These are phyloP conservation scores for Darksidea phi DNA, from an alignment of 495 filamentous ascomycete genomes.

Conservation along the genomic window DNA sequence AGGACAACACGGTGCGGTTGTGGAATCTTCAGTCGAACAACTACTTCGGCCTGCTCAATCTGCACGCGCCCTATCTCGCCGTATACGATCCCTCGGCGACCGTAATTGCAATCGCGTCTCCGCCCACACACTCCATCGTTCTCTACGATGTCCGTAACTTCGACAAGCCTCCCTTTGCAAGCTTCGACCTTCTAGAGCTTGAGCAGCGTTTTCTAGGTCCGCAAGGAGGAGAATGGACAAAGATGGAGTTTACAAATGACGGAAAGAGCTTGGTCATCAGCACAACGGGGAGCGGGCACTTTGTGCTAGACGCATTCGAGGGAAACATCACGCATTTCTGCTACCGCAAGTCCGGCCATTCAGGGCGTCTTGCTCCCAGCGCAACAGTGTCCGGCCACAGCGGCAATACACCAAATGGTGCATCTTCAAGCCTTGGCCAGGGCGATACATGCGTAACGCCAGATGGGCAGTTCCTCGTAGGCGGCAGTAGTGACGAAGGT, in stretches of 20 bases:
- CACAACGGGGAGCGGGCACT: conserved; percentile 78
- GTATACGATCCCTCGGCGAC: conserved; percentile 86
- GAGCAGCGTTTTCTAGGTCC: conserved; percentile 55
- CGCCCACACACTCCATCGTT: conserved; percentile 70
- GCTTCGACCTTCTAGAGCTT: conserved; percentile 69
- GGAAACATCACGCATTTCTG: conserved; percentile 68
- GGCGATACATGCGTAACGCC: conserved; percentile 87
- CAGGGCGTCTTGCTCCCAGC: conserved; percentile 51
- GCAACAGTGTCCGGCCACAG: conserved; percentile 44
- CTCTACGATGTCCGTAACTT: conserved; percentile 93
- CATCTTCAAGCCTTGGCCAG: conserved; percentile 48
- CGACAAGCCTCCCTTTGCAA: conserved; percentile 83
- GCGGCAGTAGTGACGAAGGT: conserved; percentile 64
- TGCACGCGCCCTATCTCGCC: conserved; percentile 74
- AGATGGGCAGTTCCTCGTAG: conserved; percentile 82
- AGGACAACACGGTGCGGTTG: conserved; percentile 82
- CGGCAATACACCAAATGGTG: conserved; percentile 37
- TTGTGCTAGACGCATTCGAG: conserved; percentile 84
- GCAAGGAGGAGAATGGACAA: conserved; percentile 67
- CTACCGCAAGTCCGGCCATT: conserved; percentile 46
- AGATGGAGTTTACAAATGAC: conserved; percentile 91
- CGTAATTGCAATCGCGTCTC: conserved; percentile 86
- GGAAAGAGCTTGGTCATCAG: conserved; percentile 81
- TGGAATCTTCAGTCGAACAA: conserved; percentile 79
- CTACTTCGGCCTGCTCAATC: conserved; percentile 69